These are phyloP conservation scores for Brasenia schreberi DNA, from an alignment of 164 flowering plant genomes.

Conservation along the genomic window DNA sequence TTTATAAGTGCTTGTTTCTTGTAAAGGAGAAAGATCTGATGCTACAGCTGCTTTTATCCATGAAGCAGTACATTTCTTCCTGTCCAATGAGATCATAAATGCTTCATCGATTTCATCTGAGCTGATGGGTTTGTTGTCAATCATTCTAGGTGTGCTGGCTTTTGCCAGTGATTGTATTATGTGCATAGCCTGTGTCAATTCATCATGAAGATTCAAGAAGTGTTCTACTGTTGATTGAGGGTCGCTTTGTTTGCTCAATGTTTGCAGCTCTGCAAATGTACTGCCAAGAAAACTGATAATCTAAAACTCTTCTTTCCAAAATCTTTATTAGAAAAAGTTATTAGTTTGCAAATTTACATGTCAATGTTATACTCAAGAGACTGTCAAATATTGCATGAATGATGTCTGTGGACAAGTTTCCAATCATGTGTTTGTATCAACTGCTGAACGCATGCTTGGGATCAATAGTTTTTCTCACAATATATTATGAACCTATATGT, in stretches of 20 bases:
- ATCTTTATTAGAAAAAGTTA: not conserved
- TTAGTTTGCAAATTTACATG: too few relatives aligned
- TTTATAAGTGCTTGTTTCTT: constrained; percentile 1
- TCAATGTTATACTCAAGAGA: too few relatives aligned
- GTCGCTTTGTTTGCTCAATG: constrained; percentile 16
- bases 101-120: constrained; percentile 23
- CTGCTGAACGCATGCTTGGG: not conserved
- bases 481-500: not conserved
- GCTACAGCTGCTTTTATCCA: constrained; percentile 61
- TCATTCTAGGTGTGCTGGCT: constrained; percentile 16
- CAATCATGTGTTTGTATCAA: not conserved
- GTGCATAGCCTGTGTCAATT: constrained; percentile 20
- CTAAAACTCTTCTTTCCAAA: not conserved
- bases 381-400: too few relatives aligned
- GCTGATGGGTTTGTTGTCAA: constrained; percentile 10
- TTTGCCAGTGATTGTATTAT: constrained; percentile 31
- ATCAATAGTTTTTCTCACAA: too few relatives aligned
- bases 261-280: constrained; percentile 31
- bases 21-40: constrained; percentile 36
- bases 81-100: constrained; percentile 23
- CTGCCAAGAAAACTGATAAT: constrained; percentile 16
- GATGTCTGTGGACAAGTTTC: not conserved
- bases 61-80: constrained; percentile 37
- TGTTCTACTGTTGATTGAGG: constrained; percentile 25
- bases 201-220: constrained; percentile 37